Base-by-base conservation (phyloP, 805 yeast species). In the Clavispora phyllophila region DNA sequence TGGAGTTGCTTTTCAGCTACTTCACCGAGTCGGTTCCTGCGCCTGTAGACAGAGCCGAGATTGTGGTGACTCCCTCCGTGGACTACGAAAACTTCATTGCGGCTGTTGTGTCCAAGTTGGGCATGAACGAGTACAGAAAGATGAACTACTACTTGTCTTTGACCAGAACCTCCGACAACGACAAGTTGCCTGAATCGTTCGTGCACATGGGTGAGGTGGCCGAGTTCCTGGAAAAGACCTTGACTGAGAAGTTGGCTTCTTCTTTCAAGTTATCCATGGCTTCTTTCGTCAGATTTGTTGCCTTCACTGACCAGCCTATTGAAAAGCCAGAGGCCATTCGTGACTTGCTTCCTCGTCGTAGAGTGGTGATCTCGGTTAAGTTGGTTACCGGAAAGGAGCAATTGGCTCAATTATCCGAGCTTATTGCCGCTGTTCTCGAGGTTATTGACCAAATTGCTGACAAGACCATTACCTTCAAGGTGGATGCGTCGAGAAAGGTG, bases 121-220 rank as follows among this genome's bases (percentile, higher is more conserved):
- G 78, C 49, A 87, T 93, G 96, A 80, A 81, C 60, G 75, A 76
- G 39, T 70, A 75, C 48, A 85, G 98, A 66, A 81, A 74, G 38
- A 78, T 78, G 44, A 82, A 85, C 67, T 93, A 88, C 68, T 91
- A 70, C 65, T 71, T 91, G 57, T 84, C 96, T 2, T 74, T 90
- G 57, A 87, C 98, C 50, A 86, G 79, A 53, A 87, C 96, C 33
- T 55, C 83, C 33, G 95, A 88, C 60, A 79, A 84, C 20, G 61
- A 74, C 22, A 73, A 76, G 51, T 70, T 91, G 54, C 96, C 96
- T 27, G 54, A 66, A 36, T 79, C 84, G 49, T 86, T 75, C 58
- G 96, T 87, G 22, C 87, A 79, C 67, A 90, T 93, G 98, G 73
- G 85, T 54, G 99, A 93, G 72, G 79, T 79, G 44, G 74, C 81